Percentiles rank a stretch among this genome's conserved stretches.
phyloP scores from a whole-genome alignment of 2,329 filamentous ascomycete species.

The Alternaria ethzedia region DNA sequence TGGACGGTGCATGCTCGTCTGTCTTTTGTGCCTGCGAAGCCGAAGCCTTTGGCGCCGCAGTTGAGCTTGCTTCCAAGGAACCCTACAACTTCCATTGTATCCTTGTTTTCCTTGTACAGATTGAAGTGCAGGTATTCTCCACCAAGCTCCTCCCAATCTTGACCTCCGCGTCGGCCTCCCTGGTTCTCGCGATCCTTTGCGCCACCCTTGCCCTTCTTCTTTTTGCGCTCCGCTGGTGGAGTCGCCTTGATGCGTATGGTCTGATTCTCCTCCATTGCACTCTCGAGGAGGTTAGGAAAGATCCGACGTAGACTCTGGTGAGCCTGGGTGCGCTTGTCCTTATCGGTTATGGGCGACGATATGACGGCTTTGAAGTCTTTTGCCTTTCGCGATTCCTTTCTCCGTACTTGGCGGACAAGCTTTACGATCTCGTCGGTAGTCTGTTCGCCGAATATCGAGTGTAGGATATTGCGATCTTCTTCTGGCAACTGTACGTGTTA shows the following conservation, averaged over 20 bases:
- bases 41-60: constrained; percentile 70
- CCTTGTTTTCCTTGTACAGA: constrained; percentile 95
- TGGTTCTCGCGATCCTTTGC: constrained; percentile 31
- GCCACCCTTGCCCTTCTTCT: constrained; percentile 31
- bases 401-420: constrained; percentile 62
- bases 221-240: constrained; percentile 46
- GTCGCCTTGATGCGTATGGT: constrained; percentile 64
- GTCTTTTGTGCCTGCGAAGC: constrained; percentile 91
- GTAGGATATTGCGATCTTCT: constrained; percentile 47
- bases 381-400: constrained; percentile 62
- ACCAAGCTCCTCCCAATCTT: constrained; percentile 70
- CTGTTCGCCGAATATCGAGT: constrained; percentile 59
- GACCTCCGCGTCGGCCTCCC: constrained; percentile 36
- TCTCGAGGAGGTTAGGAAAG: constrained; percentile 80
- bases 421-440: constrained; percentile 59
- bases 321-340: constrained; percentile 66
- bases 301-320: constrained; percentile 76
- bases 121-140: constrained; percentile 89
- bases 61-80: constrained; percentile 77
- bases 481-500: constrained; percentile 41
- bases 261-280: constrained; percentile 74
- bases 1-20: constrained; percentile 85
- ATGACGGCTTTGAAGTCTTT: constrained; percentile 61
- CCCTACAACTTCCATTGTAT: constrained; percentile 89
- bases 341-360: constrained; percentile 64